Conservation (phyloP, 169 alveolate genomes). For the Cryptosporidium muris region DNA sequence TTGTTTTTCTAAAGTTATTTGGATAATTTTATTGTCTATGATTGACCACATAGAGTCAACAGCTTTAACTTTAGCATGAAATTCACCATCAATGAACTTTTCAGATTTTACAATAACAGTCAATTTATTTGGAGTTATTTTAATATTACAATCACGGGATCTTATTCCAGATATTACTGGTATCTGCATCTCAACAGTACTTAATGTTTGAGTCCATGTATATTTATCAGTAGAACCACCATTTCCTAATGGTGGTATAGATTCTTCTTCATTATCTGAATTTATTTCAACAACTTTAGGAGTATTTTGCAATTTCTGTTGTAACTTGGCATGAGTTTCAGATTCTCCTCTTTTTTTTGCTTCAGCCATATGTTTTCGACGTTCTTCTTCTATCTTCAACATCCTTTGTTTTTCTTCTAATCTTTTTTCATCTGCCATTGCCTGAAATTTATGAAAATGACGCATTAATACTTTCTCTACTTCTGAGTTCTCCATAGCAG, state of each 20-base stretch:
- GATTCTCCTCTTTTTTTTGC: conserved; percentile 77
- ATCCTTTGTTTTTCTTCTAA: conserved; percentile 73
- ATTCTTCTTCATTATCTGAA: conserved; percentile 74
- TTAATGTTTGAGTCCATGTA: conserved; percentile 90
- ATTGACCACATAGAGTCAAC: conserved; percentile 96
- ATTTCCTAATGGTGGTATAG: conserved; percentile 84
- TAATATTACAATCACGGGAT: conserved; percentile 73
- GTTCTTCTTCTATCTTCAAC: conserved; percentile 80
- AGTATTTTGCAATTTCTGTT: neutral
- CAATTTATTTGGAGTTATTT: conserved; percentile 76
- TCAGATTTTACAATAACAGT: conserved; percentile 79
- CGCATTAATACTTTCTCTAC: conserved; percentile 77
- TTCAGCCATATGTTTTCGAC: conserved; percentile 74
- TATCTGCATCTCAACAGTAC: conserved; percentile 77
- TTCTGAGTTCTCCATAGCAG: conserved; percentile 79
- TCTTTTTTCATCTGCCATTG: conserved; percentile 70
- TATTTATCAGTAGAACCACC: conserved; percentile 90
- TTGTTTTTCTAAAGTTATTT: conserved; percentile 88
- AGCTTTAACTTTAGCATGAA: conserved; percentile 87
- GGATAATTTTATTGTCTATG: conserved; percentile 87
- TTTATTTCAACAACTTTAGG: conserved; percentile 75
- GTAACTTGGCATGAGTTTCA: conserved; percentile 23
- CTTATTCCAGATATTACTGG: conserved; percentile 74
- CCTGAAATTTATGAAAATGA: conserved; percentile 77
- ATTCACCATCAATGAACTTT: conserved; percentile 88